phyloP scores from a whole-genome alignment of 129 eudicot genomes.

The Ambrosia trifida region DNA sequence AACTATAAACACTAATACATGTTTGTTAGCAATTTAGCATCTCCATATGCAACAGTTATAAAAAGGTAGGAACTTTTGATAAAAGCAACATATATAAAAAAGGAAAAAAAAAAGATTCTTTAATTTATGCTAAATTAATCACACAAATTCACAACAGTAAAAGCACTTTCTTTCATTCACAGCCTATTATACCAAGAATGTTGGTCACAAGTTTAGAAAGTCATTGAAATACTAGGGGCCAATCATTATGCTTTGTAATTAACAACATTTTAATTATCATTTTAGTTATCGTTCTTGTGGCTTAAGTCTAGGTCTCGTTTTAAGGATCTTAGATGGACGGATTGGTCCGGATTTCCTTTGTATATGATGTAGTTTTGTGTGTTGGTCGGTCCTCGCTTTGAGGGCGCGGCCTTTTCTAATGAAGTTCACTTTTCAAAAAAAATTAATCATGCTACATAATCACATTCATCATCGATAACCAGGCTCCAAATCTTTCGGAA shows the following conservation, averaged over 20 bases:
- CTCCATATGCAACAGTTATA: constrained; percentile 7
- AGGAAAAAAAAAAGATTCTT: neutral
- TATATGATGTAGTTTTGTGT: too few species aligned
- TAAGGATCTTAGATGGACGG: too few species aligned
- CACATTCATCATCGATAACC: constrained; percentile 8
- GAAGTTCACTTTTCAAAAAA: too few species aligned
- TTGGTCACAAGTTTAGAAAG: constrained; percentile 11
- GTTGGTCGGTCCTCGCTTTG: too few species aligned
- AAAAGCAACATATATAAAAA: constrained; percentile 8
- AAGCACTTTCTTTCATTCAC: constrained; percentile 11
- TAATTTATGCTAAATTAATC: neutral
- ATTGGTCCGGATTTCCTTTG: too few species aligned
- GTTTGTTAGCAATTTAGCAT: constrained; percentile 3
- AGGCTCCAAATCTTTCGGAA: constrained; percentile 13
- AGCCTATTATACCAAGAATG: constrained; percentile 1
- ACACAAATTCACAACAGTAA: neutral
- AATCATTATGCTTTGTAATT: constrained; percentile 21
- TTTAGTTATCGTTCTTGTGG: too few species aligned
- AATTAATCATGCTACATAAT: constrained; percentile 20
- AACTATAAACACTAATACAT: neutral
- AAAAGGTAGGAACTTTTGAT: constrained; percentile 15
- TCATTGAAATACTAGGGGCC: constrained; percentile 1
- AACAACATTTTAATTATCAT: constrained; percentile 13
- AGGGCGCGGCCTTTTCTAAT: too few species aligned
- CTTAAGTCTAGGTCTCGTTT: too few species aligned